Percentiles rank a stretch among this genome's conserved stretches.
Evolutionary conservation across 768 basidiomycete genomes (phyloP).

Genomic region (Hebeloma cylindrosporum): DNA sequence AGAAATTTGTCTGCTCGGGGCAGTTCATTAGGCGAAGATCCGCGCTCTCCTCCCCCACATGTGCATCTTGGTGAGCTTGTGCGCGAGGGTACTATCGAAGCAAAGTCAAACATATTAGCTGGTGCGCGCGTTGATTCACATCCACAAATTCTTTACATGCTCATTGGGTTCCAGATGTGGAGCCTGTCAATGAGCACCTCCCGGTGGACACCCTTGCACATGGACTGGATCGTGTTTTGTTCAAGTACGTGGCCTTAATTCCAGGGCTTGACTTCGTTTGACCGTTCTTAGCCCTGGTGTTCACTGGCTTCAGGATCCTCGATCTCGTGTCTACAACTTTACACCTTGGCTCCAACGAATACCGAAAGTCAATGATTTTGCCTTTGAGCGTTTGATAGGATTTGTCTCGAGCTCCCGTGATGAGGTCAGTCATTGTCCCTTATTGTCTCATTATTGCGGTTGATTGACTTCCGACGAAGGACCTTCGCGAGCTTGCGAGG

Average conservation of each 20-base stretch:
- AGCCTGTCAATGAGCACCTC: slow-evolving; percentile 42
- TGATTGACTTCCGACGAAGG: slow-evolving; percentile 38
- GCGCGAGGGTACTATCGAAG: slow-evolving; percentile 6
- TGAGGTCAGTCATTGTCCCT: slow-evolving; percentile 40
- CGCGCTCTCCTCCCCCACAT: slow-evolving; percentile 8
- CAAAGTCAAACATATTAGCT: slow-evolving; percentile 3
- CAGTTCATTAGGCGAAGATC: too few relatives aligned
- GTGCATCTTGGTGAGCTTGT: not conserved
- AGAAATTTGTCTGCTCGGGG: too few relatives aligned
- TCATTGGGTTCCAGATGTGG: slow-evolving; percentile 37
- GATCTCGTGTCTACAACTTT: slow-evolving; percentile 86
- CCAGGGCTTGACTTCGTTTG: not conserved
- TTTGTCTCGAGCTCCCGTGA: slow-evolving; percentile 84
- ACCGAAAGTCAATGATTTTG: slow-evolving; percentile 80
- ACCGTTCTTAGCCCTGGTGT: slow-evolving; percentile 67
- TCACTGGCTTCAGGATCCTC: slow-evolving; percentile 85
- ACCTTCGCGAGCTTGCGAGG: slow-evolving; percentile 61
- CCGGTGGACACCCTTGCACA: slow-evolving; percentile 60
- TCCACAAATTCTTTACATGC: not conserved
- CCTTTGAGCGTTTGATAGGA: slow-evolving; percentile 69
- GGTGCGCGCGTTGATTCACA: slow-evolving; percentile 8
- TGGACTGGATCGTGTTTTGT: slow-evolving; percentile 64
- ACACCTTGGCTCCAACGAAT: slow-evolving; percentile 67
- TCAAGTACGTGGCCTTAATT: slow-evolving; percentile 27
- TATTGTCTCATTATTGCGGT: not conserved